Evolutionary conservation across 768 basidiomycete genomes (phyloP).

Genomic region (Russula earlei): DNA sequence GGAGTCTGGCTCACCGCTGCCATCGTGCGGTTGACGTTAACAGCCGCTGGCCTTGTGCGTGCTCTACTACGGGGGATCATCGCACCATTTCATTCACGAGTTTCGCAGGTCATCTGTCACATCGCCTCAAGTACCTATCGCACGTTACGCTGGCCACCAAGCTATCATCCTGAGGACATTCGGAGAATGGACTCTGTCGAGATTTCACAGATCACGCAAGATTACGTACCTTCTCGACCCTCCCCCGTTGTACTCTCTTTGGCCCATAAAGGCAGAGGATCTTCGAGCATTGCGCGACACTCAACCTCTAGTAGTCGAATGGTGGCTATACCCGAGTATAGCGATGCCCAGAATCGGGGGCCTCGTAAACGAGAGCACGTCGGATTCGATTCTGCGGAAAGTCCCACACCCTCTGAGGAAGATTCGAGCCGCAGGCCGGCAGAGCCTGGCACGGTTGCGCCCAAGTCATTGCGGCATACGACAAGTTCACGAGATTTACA

Average conservation of each 20-base stretch:
- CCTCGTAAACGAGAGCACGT: background rate
- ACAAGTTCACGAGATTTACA: background rate
- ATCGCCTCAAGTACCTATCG: background rate
- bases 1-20: slow-evolving; percentile 47
- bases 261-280: background rate
- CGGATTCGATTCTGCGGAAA: background rate
- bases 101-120: slow-evolving; percentile 3
- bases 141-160: background rate
- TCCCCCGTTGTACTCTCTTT: background rate
- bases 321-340: slow-evolving; percentile 15
- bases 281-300: background rate
- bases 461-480: slow-evolving; percentile 1
- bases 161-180: background rate
- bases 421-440: background rate
- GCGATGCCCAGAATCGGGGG: background rate
- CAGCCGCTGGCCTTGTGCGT: slow-evolving; percentile 46
- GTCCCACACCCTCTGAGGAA: slow-evolving; percentile 11
- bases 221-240: background rate
- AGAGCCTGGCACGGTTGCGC: background rate
- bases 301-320: slow-evolving; percentile 10
- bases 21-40: slow-evolving; percentile 44
- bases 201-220: background rate
- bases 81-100: background rate
- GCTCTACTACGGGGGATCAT: background rate
- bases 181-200: background rate